Evolutionary conservation across 1,284 basidiomycete species (phyloP).

Genomic region (Erythrobasidium hasegawianum): DNA sequence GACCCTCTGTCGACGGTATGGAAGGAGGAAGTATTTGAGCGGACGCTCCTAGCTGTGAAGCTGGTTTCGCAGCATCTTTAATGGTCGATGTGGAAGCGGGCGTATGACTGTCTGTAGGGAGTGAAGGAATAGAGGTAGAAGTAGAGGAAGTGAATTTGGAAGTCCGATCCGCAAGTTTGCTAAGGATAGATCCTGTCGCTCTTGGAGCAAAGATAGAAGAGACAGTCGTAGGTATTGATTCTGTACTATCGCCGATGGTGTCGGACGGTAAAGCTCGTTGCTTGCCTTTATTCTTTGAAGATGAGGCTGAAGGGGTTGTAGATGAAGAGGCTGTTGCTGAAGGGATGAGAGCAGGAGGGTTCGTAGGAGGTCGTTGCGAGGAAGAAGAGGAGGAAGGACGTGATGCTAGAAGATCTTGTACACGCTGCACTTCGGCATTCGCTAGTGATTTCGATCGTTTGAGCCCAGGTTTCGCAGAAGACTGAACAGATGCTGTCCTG

Average conservation of each 20-base stretch:
- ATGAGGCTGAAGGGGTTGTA: too few species aligned
- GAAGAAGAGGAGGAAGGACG: too few species aligned
- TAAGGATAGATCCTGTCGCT: not conserved
- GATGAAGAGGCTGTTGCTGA: too few species aligned
- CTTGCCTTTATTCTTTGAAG: not conserved
- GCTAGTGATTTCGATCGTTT: slow-evolving; percentile 5
- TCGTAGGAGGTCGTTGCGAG: not conserved
- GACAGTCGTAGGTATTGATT: too few species aligned
- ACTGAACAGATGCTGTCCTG: not conserved
- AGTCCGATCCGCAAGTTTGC: not conserved
- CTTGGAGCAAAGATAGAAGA: too few species aligned
- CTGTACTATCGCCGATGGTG: too few species aligned
- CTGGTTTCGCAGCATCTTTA: too few species aligned
- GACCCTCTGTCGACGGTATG: not conserved
- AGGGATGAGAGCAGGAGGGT: not conserved
- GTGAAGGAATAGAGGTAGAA: not conserved
- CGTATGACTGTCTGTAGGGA: not conserved
- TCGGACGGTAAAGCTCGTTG: not conserved
- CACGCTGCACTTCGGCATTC: slow-evolving; percentile 14
- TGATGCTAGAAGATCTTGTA: slow-evolving; percentile 8
- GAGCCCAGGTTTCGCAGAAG: not conserved
- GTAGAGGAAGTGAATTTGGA: not conserved
- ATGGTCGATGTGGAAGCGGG: too few species aligned
- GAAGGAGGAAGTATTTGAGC: not conserved
- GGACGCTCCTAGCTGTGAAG: not conserved